A percentile compares a stretch with the other conserved stretches of the same genome.
Evolutionary conservation across 2,329 filamentous ascomycete species (phyloP).

Genomic region (Talaromyces albobiverticillius): DNA sequence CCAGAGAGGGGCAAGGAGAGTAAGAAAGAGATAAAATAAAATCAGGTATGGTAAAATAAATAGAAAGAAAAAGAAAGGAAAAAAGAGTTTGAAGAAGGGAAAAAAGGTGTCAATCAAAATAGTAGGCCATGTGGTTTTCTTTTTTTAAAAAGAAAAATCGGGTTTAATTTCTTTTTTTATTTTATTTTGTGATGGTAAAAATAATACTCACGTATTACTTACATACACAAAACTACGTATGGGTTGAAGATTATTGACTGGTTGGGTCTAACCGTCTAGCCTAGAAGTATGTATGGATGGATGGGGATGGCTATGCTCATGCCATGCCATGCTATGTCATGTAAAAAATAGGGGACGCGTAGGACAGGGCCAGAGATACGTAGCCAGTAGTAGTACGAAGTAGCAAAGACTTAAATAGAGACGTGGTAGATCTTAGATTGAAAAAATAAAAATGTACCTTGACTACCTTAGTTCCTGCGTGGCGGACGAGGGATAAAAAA

Average conservation of each 20-base stretch:
- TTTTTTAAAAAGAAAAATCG: slow-evolving; percentile 5
- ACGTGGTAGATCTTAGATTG: background rate
- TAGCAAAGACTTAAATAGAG: slow-evolving; percentile 4
- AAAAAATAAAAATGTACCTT: too few relatives aligned
- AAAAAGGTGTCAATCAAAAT: slow-evolving; percentile 8
- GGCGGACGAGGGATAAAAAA: background rate
- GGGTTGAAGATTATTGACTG: background rate
- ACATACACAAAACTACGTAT: too few relatives aligned
- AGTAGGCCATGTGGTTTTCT: slow-evolving; percentile 12
- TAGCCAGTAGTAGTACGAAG: background rate
- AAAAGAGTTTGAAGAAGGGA: background rate
- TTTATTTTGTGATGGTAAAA: background rate
- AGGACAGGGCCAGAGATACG: background rate
- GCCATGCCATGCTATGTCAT: too few relatives aligned
- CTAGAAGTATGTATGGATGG: background rate
- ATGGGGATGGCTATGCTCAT: background rate
- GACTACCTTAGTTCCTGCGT: background rate
- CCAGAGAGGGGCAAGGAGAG: background rate
- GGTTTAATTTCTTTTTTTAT: slow-evolving; percentile 3
- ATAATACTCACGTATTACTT: background rate
- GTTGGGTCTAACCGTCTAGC: background rate
- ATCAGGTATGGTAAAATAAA: slow-evolving; percentile 1
- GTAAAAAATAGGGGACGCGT: background rate
- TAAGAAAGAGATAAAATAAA: background rate
- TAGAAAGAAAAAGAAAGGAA: slow-evolving; percentile 6